Percentiles rank a stretch among this genome's conserved stretches.
Evolutionary conservation across 148 eudicot species (phyloP).

Genomic region (Fagopyrum esculentum): DNA sequence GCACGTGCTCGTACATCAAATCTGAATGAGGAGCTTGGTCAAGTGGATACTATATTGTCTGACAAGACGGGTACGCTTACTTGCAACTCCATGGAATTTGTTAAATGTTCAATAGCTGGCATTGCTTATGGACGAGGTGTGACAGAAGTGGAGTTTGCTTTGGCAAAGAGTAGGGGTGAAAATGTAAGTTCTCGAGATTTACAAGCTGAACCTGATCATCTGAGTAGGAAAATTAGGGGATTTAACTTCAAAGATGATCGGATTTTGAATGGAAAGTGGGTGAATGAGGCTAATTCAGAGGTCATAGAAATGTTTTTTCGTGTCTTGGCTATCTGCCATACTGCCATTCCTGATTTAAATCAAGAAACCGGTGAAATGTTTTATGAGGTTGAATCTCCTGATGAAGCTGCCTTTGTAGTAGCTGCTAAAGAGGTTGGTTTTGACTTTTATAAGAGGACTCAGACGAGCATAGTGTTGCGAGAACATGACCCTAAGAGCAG

Average conservation of each 20-base stretch:
- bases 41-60: slow-evolving; percentile 57
- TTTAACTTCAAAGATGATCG: slow-evolving; percentile 41
- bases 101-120: slow-evolving; percentile 45
- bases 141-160: slow-evolving; percentile 42
- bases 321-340: slow-evolving; percentile 39
- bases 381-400: slow-evolving; percentile 47
- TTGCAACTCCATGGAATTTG: slow-evolving; percentile 62
- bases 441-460: slow-evolving; percentile 33
- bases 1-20: slow-evolving; percentile 64
- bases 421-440: slow-evolving; percentile 46
- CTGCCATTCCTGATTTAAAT: slow-evolving; percentile 36
- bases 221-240: slow-evolving; percentile 26
- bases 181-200: background rate
- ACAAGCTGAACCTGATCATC: slow-evolving; percentile 10
- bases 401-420: slow-evolving; percentile 46
- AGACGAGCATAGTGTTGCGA: slow-evolving; percentile 26
- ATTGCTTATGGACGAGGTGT: slow-evolving; percentile 37
- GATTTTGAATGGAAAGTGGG: slow-evolving; percentile 39
- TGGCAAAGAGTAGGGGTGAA: slow-evolving; percentile 23
- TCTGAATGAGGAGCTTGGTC: slow-evolving; percentile 64
- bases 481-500: slow-evolving; percentile 30
- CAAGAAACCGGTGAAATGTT: slow-evolving; percentile 31
- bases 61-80: slow-evolving; percentile 68
- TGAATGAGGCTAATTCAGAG: slow-evolving; percentile 24
- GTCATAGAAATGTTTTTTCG: slow-evolving; percentile 29